phyloP scores from a whole-genome alignment of 225 moss, liverwort and hornwort genomes.

The Physcomitrellopsis africana region DNA sequence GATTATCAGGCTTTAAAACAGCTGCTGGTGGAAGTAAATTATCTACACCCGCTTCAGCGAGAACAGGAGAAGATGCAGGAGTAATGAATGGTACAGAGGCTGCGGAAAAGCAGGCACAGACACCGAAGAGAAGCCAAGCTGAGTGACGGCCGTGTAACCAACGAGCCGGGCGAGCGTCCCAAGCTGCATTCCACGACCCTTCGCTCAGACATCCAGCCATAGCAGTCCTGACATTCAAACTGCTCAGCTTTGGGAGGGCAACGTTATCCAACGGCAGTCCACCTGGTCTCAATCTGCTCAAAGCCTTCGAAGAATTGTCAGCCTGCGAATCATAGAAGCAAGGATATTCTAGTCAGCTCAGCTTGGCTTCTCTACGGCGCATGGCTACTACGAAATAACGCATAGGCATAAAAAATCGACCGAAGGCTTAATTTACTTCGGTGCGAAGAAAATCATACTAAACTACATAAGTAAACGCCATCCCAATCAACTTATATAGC shows the following conservation, averaged over 20 bases:
- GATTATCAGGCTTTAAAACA: slow-evolving; percentile 29
- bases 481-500: no score
- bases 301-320: slow-evolving; percentile 41
- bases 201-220: slow-evolving; percentile 83
- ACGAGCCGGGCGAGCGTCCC: slow-evolving; percentile 91
- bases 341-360: background rate
- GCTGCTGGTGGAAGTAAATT: slow-evolving; percentile 27
- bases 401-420: background rate
- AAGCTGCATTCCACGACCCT: slow-evolving; percentile 90
- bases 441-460: background rate
- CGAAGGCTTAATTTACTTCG: background rate
- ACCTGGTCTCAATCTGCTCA: slow-evolving; percentile 42
- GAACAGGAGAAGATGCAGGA: slow-evolving; percentile 46
- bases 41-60: slow-evolving; percentile 59
- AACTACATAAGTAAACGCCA: background rate
- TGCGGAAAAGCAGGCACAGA: slow-evolving; percentile 68
- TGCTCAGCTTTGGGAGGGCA: slow-evolving; percentile 52
- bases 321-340: slow-evolving; percentile 25
- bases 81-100: slow-evolving; percentile 70
- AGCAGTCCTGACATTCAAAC: slow-evolving; percentile 68
- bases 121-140: slow-evolving; percentile 92
- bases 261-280: slow-evolving; percentile 42
- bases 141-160: slow-evolving; percentile 95
- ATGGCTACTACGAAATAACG: background rate
- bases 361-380: no score